phyloP scores from a whole-genome alignment of 2,329 filamentous ascomycete genomes.

The Sporothrix dimorphospora region DNA sequence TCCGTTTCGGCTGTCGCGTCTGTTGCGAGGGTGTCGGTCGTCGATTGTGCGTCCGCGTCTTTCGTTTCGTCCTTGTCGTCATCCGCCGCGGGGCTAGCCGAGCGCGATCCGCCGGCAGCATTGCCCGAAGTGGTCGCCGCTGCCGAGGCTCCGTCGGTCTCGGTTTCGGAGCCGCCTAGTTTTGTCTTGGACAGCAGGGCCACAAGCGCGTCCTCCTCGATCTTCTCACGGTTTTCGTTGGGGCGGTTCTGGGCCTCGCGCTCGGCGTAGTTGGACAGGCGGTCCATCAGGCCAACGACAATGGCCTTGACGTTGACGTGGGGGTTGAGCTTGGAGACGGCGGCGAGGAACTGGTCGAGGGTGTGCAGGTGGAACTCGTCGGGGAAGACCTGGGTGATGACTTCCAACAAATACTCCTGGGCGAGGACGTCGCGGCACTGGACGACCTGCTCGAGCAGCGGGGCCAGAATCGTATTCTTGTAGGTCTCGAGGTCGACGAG shows the following conservation, averaged over 20 bases:
- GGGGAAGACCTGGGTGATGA: constrained; percentile 98
- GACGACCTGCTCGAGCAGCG: constrained; percentile 92
- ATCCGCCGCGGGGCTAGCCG: constrained; percentile 37
- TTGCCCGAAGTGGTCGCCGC: constrained; percentile 33
- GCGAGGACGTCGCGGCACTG: constrained; percentile 96
- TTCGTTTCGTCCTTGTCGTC: constrained; percentile 45
- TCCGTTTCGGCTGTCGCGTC: constrained; percentile 51
- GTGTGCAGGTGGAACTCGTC: constrained; percentile 98
- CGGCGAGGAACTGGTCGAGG: constrained; percentile 89
- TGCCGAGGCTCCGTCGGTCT: not conserved
- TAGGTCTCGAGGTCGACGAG: constrained; percentile 94
- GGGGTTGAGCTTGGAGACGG: constrained; percentile 89
- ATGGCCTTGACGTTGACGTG: constrained; percentile 98
- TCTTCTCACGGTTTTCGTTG: constrained; percentile 71
- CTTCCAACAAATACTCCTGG: constrained; percentile 95
- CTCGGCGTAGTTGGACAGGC: constrained; percentile 91
- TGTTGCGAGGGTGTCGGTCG: constrained; percentile 39
- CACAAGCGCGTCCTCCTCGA: constrained; percentile 81
- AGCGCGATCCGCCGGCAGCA: constrained; percentile 32
- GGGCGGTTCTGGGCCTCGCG: constrained; percentile 76
- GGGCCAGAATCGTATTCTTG: constrained; percentile 85
- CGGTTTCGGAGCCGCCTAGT: constrained; percentile 51
- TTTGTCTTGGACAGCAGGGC: constrained; percentile 78
- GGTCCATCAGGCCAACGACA: constrained; percentile 96
- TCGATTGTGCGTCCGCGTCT: constrained; percentile 43